phyloP scores from a whole-genome alignment of 106 monocot species.

The Phalaenopsis aphrodite region DNA sequence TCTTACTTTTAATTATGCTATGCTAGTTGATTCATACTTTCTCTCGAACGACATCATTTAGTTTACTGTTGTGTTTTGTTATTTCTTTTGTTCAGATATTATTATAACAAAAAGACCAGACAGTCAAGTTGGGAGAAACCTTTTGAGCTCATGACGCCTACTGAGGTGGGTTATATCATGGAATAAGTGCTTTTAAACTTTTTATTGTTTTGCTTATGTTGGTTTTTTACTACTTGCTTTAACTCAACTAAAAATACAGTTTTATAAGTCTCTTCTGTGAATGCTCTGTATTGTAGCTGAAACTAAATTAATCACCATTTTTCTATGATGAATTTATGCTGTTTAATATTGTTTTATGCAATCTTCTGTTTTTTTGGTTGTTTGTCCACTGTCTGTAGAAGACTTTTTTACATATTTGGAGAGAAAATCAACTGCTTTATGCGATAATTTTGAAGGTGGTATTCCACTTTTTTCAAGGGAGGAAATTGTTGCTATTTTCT shows the following conservation, averaged over 20 bases:
- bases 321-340: slow-evolving; percentile 13
- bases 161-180: slow-evolving; percentile 44
- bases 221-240: neutral
- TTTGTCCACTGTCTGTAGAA: slow-evolving; percentile 53
- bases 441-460: slow-evolving; percentile 67
- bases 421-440: slow-evolving; percentile 46
- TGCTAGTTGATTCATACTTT: neutral
- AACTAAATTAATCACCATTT: neutral
- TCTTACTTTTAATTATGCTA: neutral
- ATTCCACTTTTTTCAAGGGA: slow-evolving; percentile 42
- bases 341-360: slow-evolving; percentile 40
- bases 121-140: slow-evolving; percentile 99
- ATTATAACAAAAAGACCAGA: slow-evolving; percentile 90
- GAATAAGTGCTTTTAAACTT: neutral
- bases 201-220: neutral
- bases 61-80: slow-evolving; percentile 9
- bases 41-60: neutral
- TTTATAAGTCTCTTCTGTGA: neutral
- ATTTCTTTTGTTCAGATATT: slow-evolving; percentile 48
- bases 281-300: slow-evolving; percentile 27
- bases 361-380: slow-evolving; percentile 28
- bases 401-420: slow-evolving; percentile 65
- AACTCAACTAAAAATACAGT: neutral
- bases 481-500: slow-evolving; percentile 37
- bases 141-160: slow-evolving; percentile 81